A percentile compares a stretch with the other conserved stretches of the same genome.
Conservation (phyloP, 2,329 filamentous ascomycete genomes). For the Neopestalotiopsis sp. region DNA sequence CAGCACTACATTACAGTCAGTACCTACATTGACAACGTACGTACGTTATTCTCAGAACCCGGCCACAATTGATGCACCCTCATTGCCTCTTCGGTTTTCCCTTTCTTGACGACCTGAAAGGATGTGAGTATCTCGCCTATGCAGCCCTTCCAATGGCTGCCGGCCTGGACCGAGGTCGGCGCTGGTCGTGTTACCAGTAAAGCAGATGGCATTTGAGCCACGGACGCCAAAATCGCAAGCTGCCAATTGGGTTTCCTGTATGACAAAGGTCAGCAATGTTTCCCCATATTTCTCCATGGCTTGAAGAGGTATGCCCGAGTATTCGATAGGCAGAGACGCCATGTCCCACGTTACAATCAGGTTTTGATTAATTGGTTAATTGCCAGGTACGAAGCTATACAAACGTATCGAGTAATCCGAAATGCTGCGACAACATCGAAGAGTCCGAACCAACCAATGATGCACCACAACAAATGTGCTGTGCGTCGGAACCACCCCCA, state of each 20-base stretch:
- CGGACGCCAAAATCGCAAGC: neutral
- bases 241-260: neutral
- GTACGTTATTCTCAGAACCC: neutral
- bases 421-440: too few relatives aligned
- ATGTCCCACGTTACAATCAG: neutral
- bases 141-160: neutral
- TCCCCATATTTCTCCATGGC: neutral
- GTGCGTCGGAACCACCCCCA: neutral
- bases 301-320: neutral
- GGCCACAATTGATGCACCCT: neutral
- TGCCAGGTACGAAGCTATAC: neutral
- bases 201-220: neutral
- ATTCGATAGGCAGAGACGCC: neutral
- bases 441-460: too few relatives aligned
- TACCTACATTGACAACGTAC: too few relatives aligned
- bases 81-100: neutral
- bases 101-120: neutral
- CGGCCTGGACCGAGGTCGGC: neutral
- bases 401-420: neutral
- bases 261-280: neutral
- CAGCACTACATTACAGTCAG: neutral
- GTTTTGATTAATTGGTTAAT: constrained; percentile 1
- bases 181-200: neutral
- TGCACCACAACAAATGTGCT: neutral
- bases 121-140: neutral